Evolutionary conservation across 495 filamentous ascomycete species (phyloP).

Genomic region (Xylaria bambusicola): DNA sequence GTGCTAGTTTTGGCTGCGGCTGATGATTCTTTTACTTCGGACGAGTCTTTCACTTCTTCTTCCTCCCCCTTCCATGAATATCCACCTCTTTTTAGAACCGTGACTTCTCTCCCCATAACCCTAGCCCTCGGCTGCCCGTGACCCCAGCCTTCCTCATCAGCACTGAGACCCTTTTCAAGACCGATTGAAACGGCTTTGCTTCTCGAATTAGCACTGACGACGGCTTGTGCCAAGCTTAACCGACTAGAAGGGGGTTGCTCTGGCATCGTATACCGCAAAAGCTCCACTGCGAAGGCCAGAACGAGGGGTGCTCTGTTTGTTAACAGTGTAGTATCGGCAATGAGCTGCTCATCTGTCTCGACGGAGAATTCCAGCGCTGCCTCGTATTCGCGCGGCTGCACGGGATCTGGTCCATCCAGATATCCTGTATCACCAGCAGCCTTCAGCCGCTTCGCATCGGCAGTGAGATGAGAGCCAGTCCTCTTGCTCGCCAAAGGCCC

Average conservation of each 20-base stretch:
- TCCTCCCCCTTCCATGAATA: conserved; percentile 64
- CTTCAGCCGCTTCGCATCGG: conserved; percentile 48
- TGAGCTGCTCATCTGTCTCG: conserved; percentile 57
- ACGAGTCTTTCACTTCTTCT: conserved; percentile 30
- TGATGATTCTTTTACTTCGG: conserved; percentile 23
- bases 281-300: conserved; percentile 72
- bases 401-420: conserved; percentile 36
- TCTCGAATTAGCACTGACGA: conserved; percentile 75
- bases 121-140: conserved; percentile 70
- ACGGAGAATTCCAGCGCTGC: conserved; percentile 64
- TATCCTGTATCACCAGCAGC: conserved; percentile 29
- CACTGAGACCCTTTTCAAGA: conserved; percentile 63
- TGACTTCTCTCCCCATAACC: conserved; percentile 71
- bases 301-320: conserved; percentile 83
- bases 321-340: conserved; percentile 58
- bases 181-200: conserved; percentile 75
- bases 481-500: conserved; percentile 39
- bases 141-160: conserved; percentile 72
- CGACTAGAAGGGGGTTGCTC: conserved; percentile 80
- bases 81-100: conserved; percentile 73
- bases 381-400: conserved; percentile 66
- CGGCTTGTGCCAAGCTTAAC: conserved; percentile 75
- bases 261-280: conserved; percentile 78
- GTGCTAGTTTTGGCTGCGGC: conserved; percentile 12
- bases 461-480: conserved; percentile 26